A percentile compares a stretch with the other conserved stretches of the same genome.
Evolutionary conservation across 352 stramenopile species (phyloP).

Genomic region (Pythium volutum): DNA sequence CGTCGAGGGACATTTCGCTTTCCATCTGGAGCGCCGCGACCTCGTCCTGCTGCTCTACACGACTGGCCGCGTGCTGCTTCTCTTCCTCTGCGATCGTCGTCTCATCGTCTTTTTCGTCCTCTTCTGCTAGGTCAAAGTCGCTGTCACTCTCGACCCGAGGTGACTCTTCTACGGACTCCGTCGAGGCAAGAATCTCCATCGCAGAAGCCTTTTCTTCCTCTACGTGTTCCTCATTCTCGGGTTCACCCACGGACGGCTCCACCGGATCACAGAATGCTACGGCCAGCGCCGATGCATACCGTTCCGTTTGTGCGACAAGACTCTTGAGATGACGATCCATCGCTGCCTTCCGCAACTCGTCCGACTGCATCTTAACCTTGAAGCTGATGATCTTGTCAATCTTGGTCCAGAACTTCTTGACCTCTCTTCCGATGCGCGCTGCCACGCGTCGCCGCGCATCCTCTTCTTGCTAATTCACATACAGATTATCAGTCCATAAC

Average conservation of each 20-base stretch:
- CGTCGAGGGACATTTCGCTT: slow-evolving; percentile 75
- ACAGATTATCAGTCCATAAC: background rate
- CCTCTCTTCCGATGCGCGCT: slow-evolving; percentile 78
- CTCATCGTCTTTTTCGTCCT: slow-evolving; percentile 47
- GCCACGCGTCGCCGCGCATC: slow-evolving; percentile 49
- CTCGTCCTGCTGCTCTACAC: slow-evolving; percentile 41
- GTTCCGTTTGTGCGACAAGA: slow-evolving; percentile 96
- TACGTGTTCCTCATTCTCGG: background rate
- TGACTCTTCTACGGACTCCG: background rate
- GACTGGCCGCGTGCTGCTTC: background rate
- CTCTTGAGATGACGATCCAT: slow-evolving; percentile 97
- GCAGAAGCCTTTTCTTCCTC: slow-evolving; percentile 3
- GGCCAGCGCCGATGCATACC: slow-evolving; percentile 90
- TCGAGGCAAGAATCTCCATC: background rate
- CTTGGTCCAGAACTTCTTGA: slow-evolving; percentile 96
- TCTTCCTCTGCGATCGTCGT: slow-evolving; percentile 33
- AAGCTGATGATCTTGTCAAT: slow-evolving; percentile 98
- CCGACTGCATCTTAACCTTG: slow-evolving; percentile 94
- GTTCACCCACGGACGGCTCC: background rate
- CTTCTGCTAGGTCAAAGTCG: slow-evolving; percentile 22
- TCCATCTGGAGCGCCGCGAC: slow-evolving; percentile 67
- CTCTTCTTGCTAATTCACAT: slow-evolving; percentile 36
- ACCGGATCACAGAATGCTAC: slow-evolving; percentile 41
- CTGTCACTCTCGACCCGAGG: slow-evolving; percentile 9
- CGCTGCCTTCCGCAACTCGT: slow-evolving; percentile 78